Evolutionary conservation across 768 basidiomycete genomes (phyloP), one percentile per base, ranked within the genome.

Genomic region (Lactarius sp.): DNA sequence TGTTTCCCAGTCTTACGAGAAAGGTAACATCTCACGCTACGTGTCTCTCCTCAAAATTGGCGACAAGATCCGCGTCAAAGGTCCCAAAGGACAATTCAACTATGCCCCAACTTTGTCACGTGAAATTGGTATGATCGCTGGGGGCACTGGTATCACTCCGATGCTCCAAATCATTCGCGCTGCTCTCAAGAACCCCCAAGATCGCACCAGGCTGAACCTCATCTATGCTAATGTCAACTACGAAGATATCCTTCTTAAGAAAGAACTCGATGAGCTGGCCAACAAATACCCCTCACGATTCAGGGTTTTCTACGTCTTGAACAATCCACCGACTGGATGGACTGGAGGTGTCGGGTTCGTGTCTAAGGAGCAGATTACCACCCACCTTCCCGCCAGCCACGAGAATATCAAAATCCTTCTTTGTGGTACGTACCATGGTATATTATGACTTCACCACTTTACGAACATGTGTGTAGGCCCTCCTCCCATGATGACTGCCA

Each of bases 161-260:
- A 98, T 98, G 96, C 87, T 97, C 70, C 96, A 99, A 74, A 92
- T 99, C 80, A 89, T 98, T 76, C 88, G 90, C 66, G 91, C 95
- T n/a, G 85, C 87, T 13, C 83, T 98, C 73, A 88, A 90, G 75
- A 93, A 94, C 75, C 86, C 92, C n/a, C 73, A 77, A 50, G 97
- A 99, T 81, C 78, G 72, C 66, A 98, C 96, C 46, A 84, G 80
- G 69, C 75, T 98, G 71, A 83, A 81, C 68, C 84, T 99, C 71
- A 92, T 99, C 73, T 98, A 98, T 76, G 97, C 97, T 69, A 99
- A 99, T 76, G 94, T 98, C 67, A 89, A 87, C 75, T 73, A 80
- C 62, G 90, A 94, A 60, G 97, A 99, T 72, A 98, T 99, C 71
- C 85, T 99, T 46, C 82, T 98, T 70, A 90, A 85, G 71, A 81